A percentile compares a stretch with the other conserved stretches of the same genome.
Conservation (phyloP, 208 protist genomes). For the Trichomonas vaginalis region DNA sequence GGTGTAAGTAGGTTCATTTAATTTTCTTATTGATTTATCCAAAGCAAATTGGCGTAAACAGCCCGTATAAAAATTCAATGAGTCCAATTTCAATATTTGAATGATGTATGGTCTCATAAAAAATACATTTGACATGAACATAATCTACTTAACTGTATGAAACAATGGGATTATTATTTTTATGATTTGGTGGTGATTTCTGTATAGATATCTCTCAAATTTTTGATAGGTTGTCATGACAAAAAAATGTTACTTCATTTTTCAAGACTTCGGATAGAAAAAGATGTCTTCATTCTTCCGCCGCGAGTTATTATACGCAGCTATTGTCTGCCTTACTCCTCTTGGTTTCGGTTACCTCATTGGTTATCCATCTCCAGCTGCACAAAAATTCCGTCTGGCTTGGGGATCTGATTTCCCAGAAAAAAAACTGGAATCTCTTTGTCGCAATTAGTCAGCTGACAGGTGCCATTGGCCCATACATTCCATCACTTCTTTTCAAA, state of each 20-base stretch:
- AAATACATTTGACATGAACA: background rate
- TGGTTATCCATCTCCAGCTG: background rate
- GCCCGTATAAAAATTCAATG: too few species aligned
- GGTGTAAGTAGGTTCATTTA: too few species aligned
- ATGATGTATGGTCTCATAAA: background rate
- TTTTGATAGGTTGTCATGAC: background rate
- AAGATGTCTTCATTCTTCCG: background rate
- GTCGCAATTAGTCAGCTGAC: background rate
- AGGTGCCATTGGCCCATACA: background rate
- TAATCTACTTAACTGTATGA: background rate
- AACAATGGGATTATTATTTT: background rate
- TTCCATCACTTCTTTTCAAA: background rate
- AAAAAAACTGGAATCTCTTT: background rate
- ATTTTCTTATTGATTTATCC: too few species aligned
- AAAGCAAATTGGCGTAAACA: too few species aligned
- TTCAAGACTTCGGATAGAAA: background rate
- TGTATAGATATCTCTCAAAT: background rate
- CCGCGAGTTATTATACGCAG: background rate
- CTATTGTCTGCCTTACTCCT: background rate
- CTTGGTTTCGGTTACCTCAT: background rate
- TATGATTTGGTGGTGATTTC: background rate
- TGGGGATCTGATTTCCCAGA: too few species aligned
- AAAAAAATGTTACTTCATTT: background rate
- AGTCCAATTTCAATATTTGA: background rate
- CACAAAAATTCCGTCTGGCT: background rate